These are phyloP conservation scores for Raphanus sativus DNA, from an alignment of 345 rosid genomes.

Conservation along the genomic window DNA sequence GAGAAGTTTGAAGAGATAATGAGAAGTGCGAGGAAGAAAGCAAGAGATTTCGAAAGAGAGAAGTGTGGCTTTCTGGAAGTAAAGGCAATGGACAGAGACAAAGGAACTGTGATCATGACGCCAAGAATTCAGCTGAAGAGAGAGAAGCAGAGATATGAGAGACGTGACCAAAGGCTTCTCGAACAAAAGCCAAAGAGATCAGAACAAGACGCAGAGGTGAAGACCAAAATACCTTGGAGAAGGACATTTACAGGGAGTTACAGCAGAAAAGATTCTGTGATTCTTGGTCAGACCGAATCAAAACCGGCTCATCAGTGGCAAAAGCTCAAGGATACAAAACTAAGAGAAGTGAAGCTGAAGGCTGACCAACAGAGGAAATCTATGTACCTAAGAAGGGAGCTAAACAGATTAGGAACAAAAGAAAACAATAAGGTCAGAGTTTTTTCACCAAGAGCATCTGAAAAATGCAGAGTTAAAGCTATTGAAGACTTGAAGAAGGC, in stretches of 20 bases:
- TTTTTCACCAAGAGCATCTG: conserved; percentile 64
- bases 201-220: conserved; percentile 30
- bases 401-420: conserved; percentile 47
- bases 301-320: conserved; percentile 37
- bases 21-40: conserved; percentile 43
- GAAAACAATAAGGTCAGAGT: conserved; percentile 52
- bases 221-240: conserved; percentile 29
- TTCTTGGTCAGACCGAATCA: conserved; percentile 29
- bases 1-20: conserved; percentile 48
- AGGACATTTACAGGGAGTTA: conserved; percentile 33
- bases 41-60: conserved; percentile 42
- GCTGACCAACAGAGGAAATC: conserved; percentile 70
- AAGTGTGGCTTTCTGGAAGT: conserved; percentile 30
- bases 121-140: conserved; percentile 48
- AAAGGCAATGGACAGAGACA: conserved; percentile 27
- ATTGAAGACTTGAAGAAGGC: conserved; percentile 63
- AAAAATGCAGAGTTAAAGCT: conserved; percentile 63
- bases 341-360: conserved; percentile 48
- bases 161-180: conserved; percentile 38
- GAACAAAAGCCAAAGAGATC: conserved; percentile 38
- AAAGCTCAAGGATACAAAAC: conserved; percentile 49
- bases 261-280: conserved; percentile 30
- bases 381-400: conserved; percentile 54
- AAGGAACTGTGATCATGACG: conserved; percentile 49
- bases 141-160: conserved; percentile 42